A percentile compares a stretch with the other conserved stretches of the same genome.
phyloP scores from a whole-genome alignment of 805 yeast species.

The Candida taoyuanica region DNA sequence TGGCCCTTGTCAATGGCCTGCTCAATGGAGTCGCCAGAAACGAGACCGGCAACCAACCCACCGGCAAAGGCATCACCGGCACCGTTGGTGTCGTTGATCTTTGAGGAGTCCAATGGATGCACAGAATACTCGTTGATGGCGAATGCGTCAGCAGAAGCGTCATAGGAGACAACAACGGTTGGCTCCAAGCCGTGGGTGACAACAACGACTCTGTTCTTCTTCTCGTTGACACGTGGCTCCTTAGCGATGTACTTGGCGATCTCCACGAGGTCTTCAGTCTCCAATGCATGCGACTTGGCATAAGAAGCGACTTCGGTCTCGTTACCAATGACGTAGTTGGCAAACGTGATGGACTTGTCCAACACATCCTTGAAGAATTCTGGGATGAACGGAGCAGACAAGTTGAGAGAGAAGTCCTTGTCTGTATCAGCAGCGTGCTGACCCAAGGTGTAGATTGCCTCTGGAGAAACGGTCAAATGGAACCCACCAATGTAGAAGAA shows the following conservation, averaged over 20 bases:
- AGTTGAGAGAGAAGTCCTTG: conserved; percentile 77
- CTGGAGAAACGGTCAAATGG: conserved; percentile 97
- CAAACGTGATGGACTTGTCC: conserved; percentile 75
- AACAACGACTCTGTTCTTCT: conserved; percentile 76
- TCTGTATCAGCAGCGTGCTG: conserved; percentile 83
- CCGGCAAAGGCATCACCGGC: conserved; percentile 99
- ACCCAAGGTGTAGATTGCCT: conserved; percentile 84
- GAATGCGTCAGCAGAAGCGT: conserved; percentile 41
- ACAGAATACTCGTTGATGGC: conserved; percentile 57
- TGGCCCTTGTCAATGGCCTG: conserved; percentile 79
- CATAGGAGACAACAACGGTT: conserved; percentile 70
- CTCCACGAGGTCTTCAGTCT: conserved; percentile 53
- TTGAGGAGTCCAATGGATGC: conserved; percentile 57
- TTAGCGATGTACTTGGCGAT: conserved; percentile 81
- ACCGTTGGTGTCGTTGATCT: conserved; percentile 92
- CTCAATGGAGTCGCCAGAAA: conserved; percentile 60
- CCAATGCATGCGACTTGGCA: conserved; percentile 77
- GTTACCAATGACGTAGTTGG: conserved; percentile 89
- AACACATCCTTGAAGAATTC: conserved; percentile 92
- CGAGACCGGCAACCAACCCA: conserved; percentile 88
- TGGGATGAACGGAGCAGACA: conserved; percentile 95
- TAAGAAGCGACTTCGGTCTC: conserved; percentile 96
- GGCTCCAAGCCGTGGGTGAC: conserved; percentile 96
- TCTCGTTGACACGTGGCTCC: conserved; percentile 66
- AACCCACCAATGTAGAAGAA: conserved; percentile 96